Base-by-base conservation (phyloP, 192 early-diverging fungal genomes). In the Mortierella claussenii region DNA sequence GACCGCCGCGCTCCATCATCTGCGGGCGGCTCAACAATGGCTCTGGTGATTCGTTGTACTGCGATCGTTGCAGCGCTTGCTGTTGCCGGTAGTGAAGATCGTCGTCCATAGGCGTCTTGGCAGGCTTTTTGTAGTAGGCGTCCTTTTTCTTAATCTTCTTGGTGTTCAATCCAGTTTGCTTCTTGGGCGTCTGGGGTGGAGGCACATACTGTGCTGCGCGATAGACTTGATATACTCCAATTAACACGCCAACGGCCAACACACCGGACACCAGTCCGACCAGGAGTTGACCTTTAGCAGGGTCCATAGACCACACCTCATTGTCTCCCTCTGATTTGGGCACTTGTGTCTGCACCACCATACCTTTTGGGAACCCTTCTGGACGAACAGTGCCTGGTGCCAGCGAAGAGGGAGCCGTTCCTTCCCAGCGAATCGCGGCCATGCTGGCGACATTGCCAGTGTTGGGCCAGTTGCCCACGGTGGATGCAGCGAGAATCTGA, bases 131-230 rank as follows among this genome's bases (percentile, higher is more conserved):
- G 47, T 33, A 76, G 34, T 67, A 76, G 23, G 73, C 73, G 23
- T 76, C 73, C 57, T 60, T 56, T 40, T 76, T 76, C 65, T 76
- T 76, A 59, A 76, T 60, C 64, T 76, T 76, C 37, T 67, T 66
- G 57, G 51, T 60, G 30, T 67, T 76, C 34, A 66, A 33, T 52
- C 69, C 69, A 2, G 43, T 66, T 1, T 45, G 33, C 55, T 71
- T 62, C 60, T 71, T 71, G 17, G 62, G 56, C 43, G 57, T 67
- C 65, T 56, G 57, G 45, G 55, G 65, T 58, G 65, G 65, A 23
- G 60, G 43, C 54, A 46, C 51, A 30, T 57, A 76, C 53, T 67
- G 64, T 11, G 73, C 64, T 6, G 65, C 73, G 3, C 37, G 7
- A 26, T 67, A 76, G 17, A 76, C 73, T 24, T 67, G 57, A n/a